A percentile compares a stretch with the other conserved stretches of the same genome.
Conservation (phyloP, 2,329 filamentous ascomycete species). For the Exophiala bonariae region DNA sequence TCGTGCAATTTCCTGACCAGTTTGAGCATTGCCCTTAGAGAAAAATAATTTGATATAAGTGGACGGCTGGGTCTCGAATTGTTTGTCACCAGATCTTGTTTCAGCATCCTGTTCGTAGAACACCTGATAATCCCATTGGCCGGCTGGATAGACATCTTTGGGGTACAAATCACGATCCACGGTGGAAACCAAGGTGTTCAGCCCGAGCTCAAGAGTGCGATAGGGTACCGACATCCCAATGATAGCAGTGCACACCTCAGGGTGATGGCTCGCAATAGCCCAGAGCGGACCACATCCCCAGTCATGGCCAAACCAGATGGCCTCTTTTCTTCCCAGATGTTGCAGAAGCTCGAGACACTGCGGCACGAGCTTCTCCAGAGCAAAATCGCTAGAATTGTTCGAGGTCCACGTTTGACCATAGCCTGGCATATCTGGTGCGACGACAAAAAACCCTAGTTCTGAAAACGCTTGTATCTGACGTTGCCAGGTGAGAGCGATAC, state of each 20-base stretch:
- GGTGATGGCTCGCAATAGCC: conserved; percentile 4
- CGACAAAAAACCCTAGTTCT: conserved; percentile 39
- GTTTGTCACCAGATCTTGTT: neutral
- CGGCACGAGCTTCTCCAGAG: conserved; percentile 7
- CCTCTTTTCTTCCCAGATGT: conserved; percentile 8
- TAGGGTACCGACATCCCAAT: conserved; percentile 40
- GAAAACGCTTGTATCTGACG: conserved; percentile 41
- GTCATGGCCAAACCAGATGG: conserved; percentile 26
- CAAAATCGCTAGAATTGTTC: conserved; percentile 1
- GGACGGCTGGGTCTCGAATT: conserved; percentile 1
- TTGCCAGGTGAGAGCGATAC: conserved; percentile 46
- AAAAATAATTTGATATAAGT: conserved; percentile 2
- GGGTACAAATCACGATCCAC: conserved; percentile 49
- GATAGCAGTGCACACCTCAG: conserved; percentile 12
- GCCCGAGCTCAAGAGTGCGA: conserved; percentile 40
- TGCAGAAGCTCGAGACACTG: conserved; percentile 3
- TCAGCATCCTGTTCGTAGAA: conserved; percentile 6
- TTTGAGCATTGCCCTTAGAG: neutral
- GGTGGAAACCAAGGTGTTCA: conserved; percentile 34
- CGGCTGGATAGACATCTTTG: conserved; percentile 34
- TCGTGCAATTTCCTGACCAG: neutral
- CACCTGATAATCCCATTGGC: conserved; percentile 6
- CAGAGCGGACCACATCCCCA: conserved; percentile 16
- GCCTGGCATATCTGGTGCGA: conserved; percentile 42
- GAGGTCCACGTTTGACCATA: conserved; percentile 34